Percentiles rank a stretch among this genome's conserved stretches.
Conservation (phyloP, 768 basidiomycete genomes). For the Termitomyces sp. region DNA sequence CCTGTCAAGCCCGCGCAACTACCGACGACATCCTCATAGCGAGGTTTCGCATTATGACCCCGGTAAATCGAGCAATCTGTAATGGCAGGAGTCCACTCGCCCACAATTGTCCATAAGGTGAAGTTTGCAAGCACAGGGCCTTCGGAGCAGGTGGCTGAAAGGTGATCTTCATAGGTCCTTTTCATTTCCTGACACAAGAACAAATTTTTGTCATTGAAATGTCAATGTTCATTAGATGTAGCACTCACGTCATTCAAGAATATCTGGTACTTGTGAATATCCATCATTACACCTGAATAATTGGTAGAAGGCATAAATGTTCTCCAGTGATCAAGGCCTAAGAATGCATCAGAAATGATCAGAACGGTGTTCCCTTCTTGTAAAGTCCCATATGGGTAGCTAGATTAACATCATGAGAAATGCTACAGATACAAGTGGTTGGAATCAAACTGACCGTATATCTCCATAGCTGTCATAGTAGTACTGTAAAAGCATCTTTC, state of each 20-base stretch:
- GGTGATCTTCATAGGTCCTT: conserved; percentile 49
- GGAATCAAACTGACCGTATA: conserved; percentile 45
- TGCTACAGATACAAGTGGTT: background rate
- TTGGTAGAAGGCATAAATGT: conserved; percentile 49
- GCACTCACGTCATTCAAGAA: conserved; percentile 50
- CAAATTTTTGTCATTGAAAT: background rate
- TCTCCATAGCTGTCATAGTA: conserved; percentile 71
- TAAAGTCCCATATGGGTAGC: conserved; percentile 26
- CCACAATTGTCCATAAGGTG: conserved; percentile 76
- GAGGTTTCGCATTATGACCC: conserved; percentile 64
- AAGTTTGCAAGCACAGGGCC: conserved; percentile 40
- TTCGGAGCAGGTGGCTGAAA: conserved; percentile 48
- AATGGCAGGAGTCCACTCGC: conserved; percentile 79
- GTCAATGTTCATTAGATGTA: background rate
- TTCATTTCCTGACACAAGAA: conserved; percentile 31
- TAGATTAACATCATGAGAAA: conserved; percentile 10
- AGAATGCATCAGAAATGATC: conserved; percentile 77
- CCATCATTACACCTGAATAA: conserved; percentile 65
- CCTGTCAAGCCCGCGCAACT: conserved; percentile 74
- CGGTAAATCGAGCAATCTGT: conserved; percentile 78
- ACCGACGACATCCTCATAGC: conserved; percentile 67
- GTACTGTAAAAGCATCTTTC: conserved; percentile 37
- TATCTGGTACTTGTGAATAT: conserved; percentile 77
- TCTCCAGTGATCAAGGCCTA: conserved; percentile 63
- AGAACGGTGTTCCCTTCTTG: conserved; percentile 58